A percentile compares a stretch with the other conserved stretches of the same genome.
Evolutionary conservation across 345 rosid genomes (phyloP).

Genomic region (Euphorbia lathyris): DNA sequence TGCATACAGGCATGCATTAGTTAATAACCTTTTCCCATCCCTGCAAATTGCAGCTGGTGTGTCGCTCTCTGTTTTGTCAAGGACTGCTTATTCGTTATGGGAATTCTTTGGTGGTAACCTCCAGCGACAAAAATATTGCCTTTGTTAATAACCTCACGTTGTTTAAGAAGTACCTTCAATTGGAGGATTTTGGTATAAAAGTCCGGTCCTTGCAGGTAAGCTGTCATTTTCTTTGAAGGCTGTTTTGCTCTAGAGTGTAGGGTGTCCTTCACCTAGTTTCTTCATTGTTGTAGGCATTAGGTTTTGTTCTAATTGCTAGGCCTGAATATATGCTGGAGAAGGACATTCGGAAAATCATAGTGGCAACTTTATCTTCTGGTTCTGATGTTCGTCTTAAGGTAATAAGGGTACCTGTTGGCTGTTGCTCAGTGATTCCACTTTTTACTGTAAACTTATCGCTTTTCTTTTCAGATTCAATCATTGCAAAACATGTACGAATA

Average conservation of each 20-base stretch:
- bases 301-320: slow-evolving; percentile 85
- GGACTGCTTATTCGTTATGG: slow-evolving; percentile 98
- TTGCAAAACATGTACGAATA: slow-evolving; percentile 89
- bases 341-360: slow-evolving; percentile 82
- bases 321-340: slow-evolving; percentile 97
- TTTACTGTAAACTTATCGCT: slow-evolving; percentile 24
- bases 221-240: slow-evolving; percentile 6
- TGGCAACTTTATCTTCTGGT: slow-evolving; percentile 60
- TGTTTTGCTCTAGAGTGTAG: slow-evolving; percentile 10
- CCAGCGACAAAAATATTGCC: slow-evolving; percentile 50
- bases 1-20: not conserved
- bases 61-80: slow-evolving; percentile 91
- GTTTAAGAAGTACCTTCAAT: slow-evolving; percentile 72
- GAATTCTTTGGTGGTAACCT: slow-evolving; percentile 54
- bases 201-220: slow-evolving; percentile 93
- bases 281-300: slow-evolving; percentile 74
- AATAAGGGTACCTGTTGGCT: slow-evolving; percentile 16
- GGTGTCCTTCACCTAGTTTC: slow-evolving; percentile 14
- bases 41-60: slow-evolving; percentile 54
- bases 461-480: slow-evolving; percentile 74
- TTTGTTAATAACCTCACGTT: slow-evolving; percentile 55
- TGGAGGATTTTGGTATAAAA: slow-evolving; percentile 76
- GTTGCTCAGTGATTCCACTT: slow-evolving; percentile 6
- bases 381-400: slow-evolving; percentile 88
- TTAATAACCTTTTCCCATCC: not conserved